phyloP scores from a whole-genome alignment of 495 filamentous ascomycete genomes.

The Terfezia boudieri region DNA sequence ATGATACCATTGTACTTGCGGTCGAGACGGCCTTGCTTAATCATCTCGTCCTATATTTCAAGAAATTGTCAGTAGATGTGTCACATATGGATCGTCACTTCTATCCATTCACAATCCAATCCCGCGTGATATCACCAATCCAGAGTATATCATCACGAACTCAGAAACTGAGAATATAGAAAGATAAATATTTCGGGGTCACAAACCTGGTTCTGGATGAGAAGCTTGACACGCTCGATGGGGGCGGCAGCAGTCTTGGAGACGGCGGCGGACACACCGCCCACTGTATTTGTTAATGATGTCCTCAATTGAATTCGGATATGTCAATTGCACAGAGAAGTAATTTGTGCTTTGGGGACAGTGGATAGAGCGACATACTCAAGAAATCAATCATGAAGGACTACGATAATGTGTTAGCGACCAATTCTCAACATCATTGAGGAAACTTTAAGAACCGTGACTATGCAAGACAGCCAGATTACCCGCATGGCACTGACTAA shows the following conservation, averaged over 20 bases:
- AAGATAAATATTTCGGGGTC: background rate
- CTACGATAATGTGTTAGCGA: background rate
- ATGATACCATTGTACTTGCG: constrained; percentile 81
- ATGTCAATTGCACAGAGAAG: too few species aligned
- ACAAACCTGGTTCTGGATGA: constrained; percentile 99
- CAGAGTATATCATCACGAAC: background rate
- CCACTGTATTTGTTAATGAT: constrained; percentile 33
- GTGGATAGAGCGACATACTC: background rate
- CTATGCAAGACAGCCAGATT: too few species aligned
- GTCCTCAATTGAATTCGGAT: background rate
- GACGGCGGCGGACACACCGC: constrained; percentile 98
- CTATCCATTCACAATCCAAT: background rate
- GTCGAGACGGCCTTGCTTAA: constrained; percentile 94
- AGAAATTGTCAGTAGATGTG: background rate
- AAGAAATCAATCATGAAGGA: constrained; percentile 11
- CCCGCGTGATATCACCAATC: background rate
- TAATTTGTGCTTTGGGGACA: too few species aligned
- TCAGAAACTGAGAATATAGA: background rate
- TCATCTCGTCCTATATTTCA: constrained; percentile 89
- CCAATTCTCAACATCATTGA: too few species aligned
- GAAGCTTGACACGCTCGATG: constrained; percentile 99
- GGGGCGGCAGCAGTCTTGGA: constrained; percentile 99
- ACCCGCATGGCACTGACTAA: too few species aligned
- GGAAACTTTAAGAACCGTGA: too few species aligned
- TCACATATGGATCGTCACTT: background rate